These are phyloP conservation scores for Amaranthus hypochondriacus DNA, from an alignment of 148 eudicot species.

Conservation along the genomic window DNA sequence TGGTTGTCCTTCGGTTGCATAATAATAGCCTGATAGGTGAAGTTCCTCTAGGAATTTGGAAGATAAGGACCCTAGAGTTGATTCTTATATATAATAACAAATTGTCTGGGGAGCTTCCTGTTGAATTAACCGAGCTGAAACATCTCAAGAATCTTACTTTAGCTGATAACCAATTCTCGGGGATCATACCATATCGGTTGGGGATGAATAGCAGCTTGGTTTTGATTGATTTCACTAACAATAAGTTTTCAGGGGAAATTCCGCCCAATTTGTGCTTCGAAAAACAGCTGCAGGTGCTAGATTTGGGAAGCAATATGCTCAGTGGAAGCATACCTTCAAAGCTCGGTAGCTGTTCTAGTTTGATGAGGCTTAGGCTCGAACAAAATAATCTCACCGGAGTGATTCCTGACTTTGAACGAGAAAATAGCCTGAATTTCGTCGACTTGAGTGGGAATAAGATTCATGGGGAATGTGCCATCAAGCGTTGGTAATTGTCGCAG, in stretches of 20 bases:
- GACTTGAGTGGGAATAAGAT: constrained; percentile 58
- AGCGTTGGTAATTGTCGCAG: constrained; percentile 44
- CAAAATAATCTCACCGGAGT: constrained; percentile 57
- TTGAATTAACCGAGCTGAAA: constrained; percentile 45
- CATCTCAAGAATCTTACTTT: constrained; percentile 46
- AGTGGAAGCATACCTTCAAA: constrained; percentile 58
- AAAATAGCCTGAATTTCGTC: constrained; percentile 32
- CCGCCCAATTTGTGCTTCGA: constrained; percentile 62
- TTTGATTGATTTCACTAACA: constrained; percentile 53
- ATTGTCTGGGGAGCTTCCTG: constrained; percentile 59
- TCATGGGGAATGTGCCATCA: constrained; percentile 50
- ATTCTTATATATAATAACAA: constrained; percentile 46
- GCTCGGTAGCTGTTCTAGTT: constrained; percentile 53
- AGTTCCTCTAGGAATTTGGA: constrained; percentile 62
- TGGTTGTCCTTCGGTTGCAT: constrained; percentile 38
- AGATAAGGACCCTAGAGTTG: constrained; percentile 47
- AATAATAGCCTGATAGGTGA: constrained; percentile 57
- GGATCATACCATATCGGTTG: constrained; percentile 56
- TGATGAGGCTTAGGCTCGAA: constrained; percentile 52
- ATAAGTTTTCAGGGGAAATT: constrained; percentile 55
- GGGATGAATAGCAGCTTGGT: constrained; percentile 58
- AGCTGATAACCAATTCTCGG: constrained; percentile 54
- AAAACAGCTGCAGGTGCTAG: constrained; percentile 38
- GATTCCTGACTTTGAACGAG: constrained; percentile 53
- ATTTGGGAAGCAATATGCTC: constrained; percentile 51